A percentile compares a stretch with the other conserved stretches of the same genome.
Conservation (phyloP, 176 grass and related monocot species). For the Olyra latifolia region DNA sequence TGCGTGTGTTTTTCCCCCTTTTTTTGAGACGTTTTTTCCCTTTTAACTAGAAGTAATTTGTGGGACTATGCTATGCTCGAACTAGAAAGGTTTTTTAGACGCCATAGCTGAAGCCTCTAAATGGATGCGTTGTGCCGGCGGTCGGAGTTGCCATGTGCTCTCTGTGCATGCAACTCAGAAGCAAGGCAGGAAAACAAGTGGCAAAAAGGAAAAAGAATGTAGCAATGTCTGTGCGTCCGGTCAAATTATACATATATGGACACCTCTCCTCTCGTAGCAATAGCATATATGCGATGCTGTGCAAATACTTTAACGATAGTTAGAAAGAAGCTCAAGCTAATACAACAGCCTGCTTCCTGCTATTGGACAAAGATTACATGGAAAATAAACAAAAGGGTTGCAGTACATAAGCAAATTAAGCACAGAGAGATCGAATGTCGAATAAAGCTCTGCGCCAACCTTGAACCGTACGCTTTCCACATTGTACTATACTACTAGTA, state of each 20-base stretch:
- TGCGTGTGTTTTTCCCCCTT: not conserved
- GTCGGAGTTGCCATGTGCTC: no score
- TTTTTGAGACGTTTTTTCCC: no score
- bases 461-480: not conserved
- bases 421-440: not conserved
- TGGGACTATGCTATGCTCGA: not conserved
- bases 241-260: not conserved
- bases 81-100: not conserved
- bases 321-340: not conserved
- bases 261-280: no score
- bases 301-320: not conserved
- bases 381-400: not conserved
- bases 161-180: no score
- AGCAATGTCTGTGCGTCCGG: no score
- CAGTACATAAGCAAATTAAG: not conserved
- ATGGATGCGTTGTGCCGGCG: not conserved
- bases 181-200: no score
- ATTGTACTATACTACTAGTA: not conserved
- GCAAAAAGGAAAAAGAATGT: no score
- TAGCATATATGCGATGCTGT: not conserved
- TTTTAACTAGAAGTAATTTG: not conserved
- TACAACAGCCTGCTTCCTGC: not conserved
- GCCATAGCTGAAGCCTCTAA: not conserved
- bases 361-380: not conserved
- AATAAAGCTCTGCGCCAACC: constrained; percentile 25